Conservation (phyloP, 129 eudicot genomes). For the Heracleum sosnowskyi region DNA sequence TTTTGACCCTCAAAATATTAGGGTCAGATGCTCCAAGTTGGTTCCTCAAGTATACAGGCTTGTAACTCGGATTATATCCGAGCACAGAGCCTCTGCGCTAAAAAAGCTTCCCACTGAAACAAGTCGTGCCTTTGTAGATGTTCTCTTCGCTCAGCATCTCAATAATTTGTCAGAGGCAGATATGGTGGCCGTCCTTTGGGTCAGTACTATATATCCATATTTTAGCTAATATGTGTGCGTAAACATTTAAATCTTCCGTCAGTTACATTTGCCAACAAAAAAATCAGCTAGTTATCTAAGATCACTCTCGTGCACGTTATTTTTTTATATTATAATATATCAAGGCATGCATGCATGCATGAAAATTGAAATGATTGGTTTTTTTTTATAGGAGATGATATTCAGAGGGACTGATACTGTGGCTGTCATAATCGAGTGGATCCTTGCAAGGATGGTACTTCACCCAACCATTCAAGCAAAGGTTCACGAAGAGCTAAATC, state of each 20-base stretch:
- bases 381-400: conserved; percentile 66
- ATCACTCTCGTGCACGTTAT: not conserved
- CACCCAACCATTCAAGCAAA: conserved; percentile 64
- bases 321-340: not conserved
- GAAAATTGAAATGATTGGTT: not conserved
- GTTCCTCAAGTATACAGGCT: conserved; percentile 64
- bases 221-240: too few relatives aligned
- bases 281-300: too few relatives aligned
- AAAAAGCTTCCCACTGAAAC: not conserved
- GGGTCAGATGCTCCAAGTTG: conserved; percentile 59
- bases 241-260: too few relatives aligned
- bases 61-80: conserved; percentile 51
- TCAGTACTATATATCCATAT: conserved; percentile 15
- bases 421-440: conserved; percentile 84
- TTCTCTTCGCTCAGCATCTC: conserved; percentile 52
- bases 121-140: conserved; percentile 57
- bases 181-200: conserved; percentile 94
- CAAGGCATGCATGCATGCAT: conserved; percentile 3
- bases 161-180: conserved; percentile 72
- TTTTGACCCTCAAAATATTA: conserved; percentile 61
- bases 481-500: conserved; percentile 65
- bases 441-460: conserved; percentile 67
- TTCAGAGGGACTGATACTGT: conserved; percentile 92
- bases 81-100: conserved; percentile 33
- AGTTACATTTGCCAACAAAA: too few relatives aligned